phyloP scores from a whole-genome alignment of 1,284 basidiomycete genomes.

The Leccinum insolens region DNA sequence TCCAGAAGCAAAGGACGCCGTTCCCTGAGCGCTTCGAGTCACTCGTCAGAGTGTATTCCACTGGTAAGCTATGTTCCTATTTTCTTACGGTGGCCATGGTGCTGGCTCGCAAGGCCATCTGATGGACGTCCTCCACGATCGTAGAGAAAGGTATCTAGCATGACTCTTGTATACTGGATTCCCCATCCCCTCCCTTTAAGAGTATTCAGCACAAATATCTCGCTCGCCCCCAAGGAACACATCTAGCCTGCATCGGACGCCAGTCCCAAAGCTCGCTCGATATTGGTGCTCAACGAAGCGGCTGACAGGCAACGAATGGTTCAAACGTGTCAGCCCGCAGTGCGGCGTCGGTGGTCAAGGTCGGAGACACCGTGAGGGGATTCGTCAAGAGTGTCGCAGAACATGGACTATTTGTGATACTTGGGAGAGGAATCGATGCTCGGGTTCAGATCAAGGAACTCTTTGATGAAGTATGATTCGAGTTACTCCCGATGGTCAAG shows the following conservation, averaged over 20 bases:
- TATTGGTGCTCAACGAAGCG: not conserved
- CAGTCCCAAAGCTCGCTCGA: not conserved
- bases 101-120: constrained; percentile 45
- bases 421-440: constrained; percentile 84
- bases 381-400: constrained; percentile 89
- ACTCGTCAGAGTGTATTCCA: constrained; percentile 58
- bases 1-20: constrained; percentile 52
- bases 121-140: not conserved
- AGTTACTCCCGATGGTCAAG: constrained; percentile 26
- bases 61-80: constrained; percentile 38
- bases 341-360: constrained; percentile 46
- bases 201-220: not conserved
- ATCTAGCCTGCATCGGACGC: not conserved
- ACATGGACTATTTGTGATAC: constrained; percentile 88
- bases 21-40: constrained; percentile 39
- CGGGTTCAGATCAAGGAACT: constrained; percentile 94
- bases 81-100: constrained; percentile 52
- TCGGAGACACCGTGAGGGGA: constrained; percentile 79
- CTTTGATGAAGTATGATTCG: constrained; percentile 74
- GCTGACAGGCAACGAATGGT: constrained; percentile 11
- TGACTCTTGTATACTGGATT: not conserved
- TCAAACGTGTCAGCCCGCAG: constrained; percentile 16
- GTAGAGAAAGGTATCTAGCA: not conserved
- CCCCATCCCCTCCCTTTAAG: not conserved
- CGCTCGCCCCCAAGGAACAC: not conserved